Base-by-base conservation (phyloP, 164 flowering plant genomes). In the Chimonanthus praecox region DNA sequence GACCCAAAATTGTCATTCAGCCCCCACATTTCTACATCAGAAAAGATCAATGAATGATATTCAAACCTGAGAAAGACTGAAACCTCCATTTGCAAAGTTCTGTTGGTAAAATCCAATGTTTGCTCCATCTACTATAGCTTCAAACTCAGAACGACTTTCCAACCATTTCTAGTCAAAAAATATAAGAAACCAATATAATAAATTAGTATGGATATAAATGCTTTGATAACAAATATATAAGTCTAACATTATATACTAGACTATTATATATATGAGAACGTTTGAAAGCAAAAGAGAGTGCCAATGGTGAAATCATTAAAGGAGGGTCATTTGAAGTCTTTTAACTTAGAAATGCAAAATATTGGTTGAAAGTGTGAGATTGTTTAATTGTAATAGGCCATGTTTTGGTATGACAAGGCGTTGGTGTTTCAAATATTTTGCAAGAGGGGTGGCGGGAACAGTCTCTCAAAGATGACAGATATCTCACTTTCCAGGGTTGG, bases 111-210 rank as follows among this genome's bases (percentile, higher is more conserved):
- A 89, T 7, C 88, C 95, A 73, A 92, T 73, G 83, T 94, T 94
- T 73, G 97, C 98, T 78, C 89, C 98, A 81, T 92, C 97, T 67
- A 94, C 89, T 66, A 92, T 76, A 72, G 86, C 87, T 80, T 89
- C 92, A 82, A 84, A 91, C 18, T 81, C 80, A 65, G 77, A 75
- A 79, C 87, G 85, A 63, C 78, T 76, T 9, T 88, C 90, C 73
- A 94, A 74, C 99, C 98, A 94, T 47, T 82, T 88, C 99, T 94
- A 48, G 21, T 47, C 13, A 74, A 67, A 67, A 13, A 49, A 20
- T 11, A 70, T 47, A 16, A 18, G 5, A 21, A 64, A 67, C 64
- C 49, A 65, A 33, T 33, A 33, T 33, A 33, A 33, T 33, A 33
- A 33, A 33, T 33, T 33, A 33, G 33, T 33, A 33, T 33, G 33